Evolutionary conservation across 23 red algal species (phyloP), one percentile per base, ranked within the genome.

Genomic region (Gracilaria gracilis): DNA sequence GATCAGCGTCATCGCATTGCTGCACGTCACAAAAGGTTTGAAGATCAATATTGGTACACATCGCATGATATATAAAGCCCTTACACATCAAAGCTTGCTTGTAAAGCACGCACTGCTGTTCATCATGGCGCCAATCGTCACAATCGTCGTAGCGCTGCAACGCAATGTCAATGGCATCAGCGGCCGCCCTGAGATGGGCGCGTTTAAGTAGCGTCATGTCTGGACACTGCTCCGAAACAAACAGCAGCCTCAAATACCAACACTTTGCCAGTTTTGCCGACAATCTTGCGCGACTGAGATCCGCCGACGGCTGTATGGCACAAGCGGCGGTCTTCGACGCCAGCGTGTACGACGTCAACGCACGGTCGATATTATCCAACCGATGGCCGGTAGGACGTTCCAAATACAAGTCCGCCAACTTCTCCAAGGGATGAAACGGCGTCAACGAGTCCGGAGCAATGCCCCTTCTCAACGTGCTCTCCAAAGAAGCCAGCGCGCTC

Each of bases 131-230:
- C 35, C 38, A 40, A 23, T 73, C 15, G 20, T 12, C 4, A 44
- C 67, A 73, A 16, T 73, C 67, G 12, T 73, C 67, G 28, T 73
- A 73, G 11, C 67, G 67, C 38, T 73, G 67, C 33, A 73, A 24
- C 4, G 67, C 67, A 73, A 73, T 73, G 24, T 73, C 67, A n/a
- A 73, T 73, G 2, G 67, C 67, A 73, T 73, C 67, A 0, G 67
- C 67, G 34, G 67, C 67, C 42, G 67, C 67, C 21, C 35, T 37
- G 20, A 73, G 35, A 42, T 73, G 67, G 1, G 67, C 67, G 15
- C 67, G 67, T 16, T 44, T 44, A 1, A 73, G 20, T 9, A 37
- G 35, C 38, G 67, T 9, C 33, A 73, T 29, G 44, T 73, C 67
- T 0, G 34, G 12, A 40, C 38, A 44, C 8, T 37, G 67, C 5